These are phyloP conservation scores for Cystofilobasidium bisporidii DNA, from an alignment of 768 basidiomycete genomes.

Conservation along the genomic window DNA sequence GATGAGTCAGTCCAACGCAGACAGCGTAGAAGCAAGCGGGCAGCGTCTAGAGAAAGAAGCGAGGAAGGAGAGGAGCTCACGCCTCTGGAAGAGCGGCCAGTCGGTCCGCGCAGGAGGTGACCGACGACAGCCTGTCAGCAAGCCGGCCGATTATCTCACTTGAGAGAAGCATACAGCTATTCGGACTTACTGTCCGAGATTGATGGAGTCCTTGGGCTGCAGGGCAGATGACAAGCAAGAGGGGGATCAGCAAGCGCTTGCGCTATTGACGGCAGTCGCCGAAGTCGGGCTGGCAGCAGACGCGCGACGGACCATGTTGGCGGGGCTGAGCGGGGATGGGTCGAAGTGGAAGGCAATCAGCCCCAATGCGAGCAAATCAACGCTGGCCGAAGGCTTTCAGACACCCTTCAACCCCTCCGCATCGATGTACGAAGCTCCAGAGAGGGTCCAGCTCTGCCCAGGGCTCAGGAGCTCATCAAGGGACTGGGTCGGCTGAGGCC, in stretches of 20 bases:
- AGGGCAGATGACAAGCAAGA: no score
- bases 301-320: conserved; percentile 49
- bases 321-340: conserved; percentile 49
- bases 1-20: no score
- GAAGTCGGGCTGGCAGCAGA: background rate
- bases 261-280: no score
- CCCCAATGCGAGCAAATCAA: no score
- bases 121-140: no score
- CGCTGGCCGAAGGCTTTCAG: no score
- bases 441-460: no score
- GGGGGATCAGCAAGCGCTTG: background rate
- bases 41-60: background rate
- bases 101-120: no score
- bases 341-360: background rate
- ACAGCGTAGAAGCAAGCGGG: background rate
- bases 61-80: conserved; percentile 2
- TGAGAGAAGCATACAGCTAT: no score
- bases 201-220: conserved; percentile 73
- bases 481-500: background rate
- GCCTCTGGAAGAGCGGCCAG: conserved; percentile 58
- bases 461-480: background rate
- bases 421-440: no score
- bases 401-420: no score
- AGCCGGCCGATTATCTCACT: no score
- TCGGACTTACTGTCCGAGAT: conserved; percentile 62